These are phyloP conservation scores for Cadophora sp. DNA, from an alignment of 2,329 filamentous ascomycete species.

Conservation along the genomic window DNA sequence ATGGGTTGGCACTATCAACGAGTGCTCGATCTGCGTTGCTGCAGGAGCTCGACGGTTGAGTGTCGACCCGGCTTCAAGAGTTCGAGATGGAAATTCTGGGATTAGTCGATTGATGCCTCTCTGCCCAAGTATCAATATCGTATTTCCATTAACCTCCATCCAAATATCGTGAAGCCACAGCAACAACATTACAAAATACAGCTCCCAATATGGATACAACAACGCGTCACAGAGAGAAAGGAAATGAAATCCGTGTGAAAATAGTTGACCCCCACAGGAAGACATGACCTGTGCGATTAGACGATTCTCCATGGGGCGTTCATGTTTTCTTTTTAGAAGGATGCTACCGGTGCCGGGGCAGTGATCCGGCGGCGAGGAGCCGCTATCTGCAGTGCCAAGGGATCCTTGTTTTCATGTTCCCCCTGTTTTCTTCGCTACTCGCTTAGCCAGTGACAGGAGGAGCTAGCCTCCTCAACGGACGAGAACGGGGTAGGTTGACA, in stretches of 20 bases:
- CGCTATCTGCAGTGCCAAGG: too few species aligned
- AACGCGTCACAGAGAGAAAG: neutral
- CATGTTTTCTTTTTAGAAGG: neutral
- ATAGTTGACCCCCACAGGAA: too few species aligned
- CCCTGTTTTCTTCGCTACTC: neutral
- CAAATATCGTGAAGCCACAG: neutral
- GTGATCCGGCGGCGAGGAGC: neutral
- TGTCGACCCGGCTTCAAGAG: neutral
- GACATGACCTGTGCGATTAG: neutral
- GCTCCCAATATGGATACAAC: neutral
- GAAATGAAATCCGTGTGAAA: neutral
- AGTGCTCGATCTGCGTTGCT: neutral
- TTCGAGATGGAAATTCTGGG: neutral
- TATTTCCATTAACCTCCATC: neutral
- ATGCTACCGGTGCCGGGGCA: neutral
- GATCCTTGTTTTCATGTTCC: neutral
- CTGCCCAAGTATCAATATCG: neutral
- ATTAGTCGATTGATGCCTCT: neutral
- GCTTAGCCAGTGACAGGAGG: neutral
- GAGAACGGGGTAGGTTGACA: neutral
- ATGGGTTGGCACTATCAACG: neutral
- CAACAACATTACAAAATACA: neutral
- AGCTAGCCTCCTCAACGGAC: neutral
- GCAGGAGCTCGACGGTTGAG: neutral
- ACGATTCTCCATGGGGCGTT: neutral